Base-by-base conservation (phyloP, 768 basidiomycete species). In the Ramaria sp. region DNA sequence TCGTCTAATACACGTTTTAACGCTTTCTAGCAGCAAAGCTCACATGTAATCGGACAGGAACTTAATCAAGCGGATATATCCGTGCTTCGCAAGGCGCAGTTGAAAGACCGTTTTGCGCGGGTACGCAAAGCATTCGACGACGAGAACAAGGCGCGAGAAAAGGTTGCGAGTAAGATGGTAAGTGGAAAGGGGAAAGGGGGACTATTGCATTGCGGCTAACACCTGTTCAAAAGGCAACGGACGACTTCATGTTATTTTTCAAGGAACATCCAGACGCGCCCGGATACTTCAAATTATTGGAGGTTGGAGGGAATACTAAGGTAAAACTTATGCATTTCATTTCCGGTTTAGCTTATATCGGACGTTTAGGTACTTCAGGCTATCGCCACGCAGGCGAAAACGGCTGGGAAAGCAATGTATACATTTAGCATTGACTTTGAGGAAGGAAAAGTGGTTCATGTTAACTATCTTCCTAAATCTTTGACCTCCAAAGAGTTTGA, bases 51-150 rank as follows among this genome's bases (percentile, higher is more conserved):
- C 27, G 27, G 49, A 22, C 63, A 97, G 94, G 91, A 92, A 71
- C 81, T 98, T 38, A 84, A 83, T 46, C 88, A 91, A 68, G 79
- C 88, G 9, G 88, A 92, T 65, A 93, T 98, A 41, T 94, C 94
- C 0, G 77, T 94, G 37, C 71, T 95, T 54, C 76, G 78, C 60
- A 97, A 96, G 70, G 80, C 83, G 1, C 78, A 84, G 53, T 73
- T 99, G 59, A 86, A 82, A 63, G 88, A 94, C 49, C 81, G 81
- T 27, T 75, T 92, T 52, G 75, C 75, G 11, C 71, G 72, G 33
- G 76, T 90, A 53, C 84, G 90, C 52, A 92, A 92, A 69, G 80
- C 84, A 4, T 84, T 93, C 63, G 88, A 88, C 61, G 94, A 91
- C 64, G 79, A 87, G 65, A 72, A 78, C 60, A 97, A 92, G 70